Evolutionary conservation across 83 land plant species (phyloP).

Genomic region (Diphasiastrum complanatum): DNA sequence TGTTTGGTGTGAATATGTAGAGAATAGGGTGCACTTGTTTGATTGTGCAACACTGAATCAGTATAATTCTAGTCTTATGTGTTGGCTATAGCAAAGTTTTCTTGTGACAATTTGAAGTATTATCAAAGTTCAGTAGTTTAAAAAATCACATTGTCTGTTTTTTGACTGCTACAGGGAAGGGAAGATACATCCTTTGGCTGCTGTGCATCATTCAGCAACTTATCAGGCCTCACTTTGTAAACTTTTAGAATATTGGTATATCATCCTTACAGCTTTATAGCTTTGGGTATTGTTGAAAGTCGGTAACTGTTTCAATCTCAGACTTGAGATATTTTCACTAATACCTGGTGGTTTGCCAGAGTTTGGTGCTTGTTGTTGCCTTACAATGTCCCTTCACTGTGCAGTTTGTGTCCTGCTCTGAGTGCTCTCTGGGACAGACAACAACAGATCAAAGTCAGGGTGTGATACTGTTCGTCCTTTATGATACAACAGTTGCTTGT

Average conservation of each 20-base stretch:
- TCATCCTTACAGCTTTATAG: not conserved
- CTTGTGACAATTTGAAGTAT: no score
- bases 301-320: not conserved
- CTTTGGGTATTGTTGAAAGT: not conserved
- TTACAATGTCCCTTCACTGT: not conserved
- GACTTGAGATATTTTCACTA: not conserved
- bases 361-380: not conserved
- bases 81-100: not conserved
- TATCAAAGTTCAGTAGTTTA: no score
- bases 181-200: constrained; percentile 61
- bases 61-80: no score
- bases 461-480: no score
- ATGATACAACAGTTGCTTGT: no score
- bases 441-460: constrained; percentile 58
- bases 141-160: constrained; percentile 1
- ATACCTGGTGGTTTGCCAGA: constrained; percentile 2
- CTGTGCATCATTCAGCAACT: constrained; percentile 68
- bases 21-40: no score
- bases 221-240: constrained; percentile 83
- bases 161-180: constrained; percentile 34
- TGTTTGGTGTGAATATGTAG: no score
- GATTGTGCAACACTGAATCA: no score
- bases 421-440: constrained; percentile 47
- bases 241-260: constrained; percentile 73
- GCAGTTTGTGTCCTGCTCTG: constrained; percentile 61